Base-by-base conservation (phyloP, 2,329 filamentous ascomycete genomes). In the Claviceps maximensis region DNA sequence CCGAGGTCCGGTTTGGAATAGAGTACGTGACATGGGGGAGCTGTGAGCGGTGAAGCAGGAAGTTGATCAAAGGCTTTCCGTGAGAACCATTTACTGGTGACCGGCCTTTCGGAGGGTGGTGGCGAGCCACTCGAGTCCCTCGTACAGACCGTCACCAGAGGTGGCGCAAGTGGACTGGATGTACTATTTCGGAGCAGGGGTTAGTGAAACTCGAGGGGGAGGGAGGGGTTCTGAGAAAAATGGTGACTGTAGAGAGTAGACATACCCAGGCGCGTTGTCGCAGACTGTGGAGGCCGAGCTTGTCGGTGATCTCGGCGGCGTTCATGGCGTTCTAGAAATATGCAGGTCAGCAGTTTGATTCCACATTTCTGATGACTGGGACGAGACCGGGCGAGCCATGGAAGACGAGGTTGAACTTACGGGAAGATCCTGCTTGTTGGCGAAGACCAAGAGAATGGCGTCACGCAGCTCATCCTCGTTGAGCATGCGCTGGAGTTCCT, bases 131-230 rank as follows among this genome's bases (percentile, higher is more conserved):
- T 91, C 90, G 67, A 97, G 88, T 84, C 91, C 91, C 78, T 97
- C 91, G 75, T 97, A 97, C 67, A 97, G 87, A 89, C 91, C 91
- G 74, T 97, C 93, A 82, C 91, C 91, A 62, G 90, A 95, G 63
- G 93, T 97, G 72, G 91, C 91, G 78, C 91, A 97, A 71, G 93
- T 97, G 61, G 91, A 95, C 89, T 97, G 91, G 76, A 97, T 97
- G 81, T 94, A 97, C 91, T 90, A 61, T 51, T 48, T 50, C 17
- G 33, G 17, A 19, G 15, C 12, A 12, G 53, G n/a, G 51, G n/a
- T 53, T 47, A 55, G 60, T 51, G 56, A 51, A 53, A 19, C 7
- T 40, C n/a, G n/a, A n/a, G n/a, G n/a, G n/a, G n/a, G 19, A 17
- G 6, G 3, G 17, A 29, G 31, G 1, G 31, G 29, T 9, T 9